Base-by-base conservation (phyloP, 1,284 basidiomycete species). In the Melampsora larici-populina region DNA sequence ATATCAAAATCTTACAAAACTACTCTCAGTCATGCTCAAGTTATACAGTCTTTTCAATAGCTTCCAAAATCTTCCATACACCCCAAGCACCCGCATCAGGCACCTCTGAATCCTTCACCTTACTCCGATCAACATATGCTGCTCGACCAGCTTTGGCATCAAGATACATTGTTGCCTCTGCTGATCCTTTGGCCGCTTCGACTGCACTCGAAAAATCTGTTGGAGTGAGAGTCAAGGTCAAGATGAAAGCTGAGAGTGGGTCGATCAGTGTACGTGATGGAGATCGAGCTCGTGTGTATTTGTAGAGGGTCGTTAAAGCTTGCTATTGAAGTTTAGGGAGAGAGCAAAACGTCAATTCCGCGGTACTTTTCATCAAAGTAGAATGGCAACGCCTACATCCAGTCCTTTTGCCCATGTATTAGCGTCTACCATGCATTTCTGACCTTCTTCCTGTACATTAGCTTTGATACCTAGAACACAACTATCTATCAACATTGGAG, bases 11-110 rank as follows among this genome's bases (percentile, higher is more conserved):
- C 7, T 43, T 43, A 43, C 40, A 43, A 43, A 43, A 43, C 40
- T 43, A 43, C 40, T 43, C 40, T 43, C 40, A 43, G 40, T 43
- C 40, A 43, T 43, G 40, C 11, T 43, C 6, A 43, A 43, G 40
- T 43, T 43, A 43, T 11, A 40, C 64, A 82, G 8, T 58, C 55
- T 58, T 58, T 58, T 58, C 80, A 49, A 86, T 80, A 0, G 83
- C 89, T 83, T 92, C 88, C 73, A 94, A 82, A 64, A 94, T 87
- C n/a, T 88, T 87, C 82, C 90, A 90, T 66, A 96, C 88, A 48
- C 92, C 93, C 90, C 91, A 93, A 40, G 94, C 94, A 40, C 94
- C 94, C 0, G 94, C 93, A 84, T 97, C 94, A 0, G 93, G 87
- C 17, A 94, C 87, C 66, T 87, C 86, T 82, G 91, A 87, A 80